Base-by-base conservation (phyloP, 768 basidiomycete species). In the Collybia nuda region DNA sequence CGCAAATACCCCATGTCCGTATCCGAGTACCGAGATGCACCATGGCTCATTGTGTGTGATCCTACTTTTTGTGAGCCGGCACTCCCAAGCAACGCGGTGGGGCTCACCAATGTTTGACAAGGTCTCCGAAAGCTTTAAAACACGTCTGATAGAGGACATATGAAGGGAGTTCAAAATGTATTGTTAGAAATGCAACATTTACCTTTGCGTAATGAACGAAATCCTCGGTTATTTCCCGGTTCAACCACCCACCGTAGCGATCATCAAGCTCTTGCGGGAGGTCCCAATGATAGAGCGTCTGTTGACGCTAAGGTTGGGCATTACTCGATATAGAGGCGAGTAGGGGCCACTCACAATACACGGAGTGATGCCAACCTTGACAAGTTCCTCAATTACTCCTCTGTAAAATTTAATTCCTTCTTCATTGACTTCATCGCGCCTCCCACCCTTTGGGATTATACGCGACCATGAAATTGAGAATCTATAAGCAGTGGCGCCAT, bases 241-340 rank as follows among this genome's bases (percentile, higher is more conserved):
- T 79, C n/a, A 87, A 68, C 87, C 86, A 90, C 2, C 88, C 88
- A 2, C 81, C 82, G 61, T 90, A 90, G 44, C 84, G 75, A 47
- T 89, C 83, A 32, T 87, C 78, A 39, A 93, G 72, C 1, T 69
- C 81, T 62, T 87, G 84, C 4, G 89, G 89, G 6, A 89, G 72
- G 56, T 91, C 88, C 88, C 87, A 90, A 60, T 85, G 86, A 62
- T 86, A 86, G 41, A 88, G 65, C 0, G 84, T 88, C 83, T 87
- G 17, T 17, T 17, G 17, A 11, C 17, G 23, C n/a, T 5, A 19
- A 8, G 7, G 46, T 2, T 23, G 18, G 40, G 28, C 11, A 19
- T 15, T 7, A 23, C n/a, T 11, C 9, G 22, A 23, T 38, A n/a
- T 17, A 45, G 23, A 49, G 23, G 19, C 11, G 11, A 48, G 36